These are phyloP conservation scores for Diplocarpon mali DNA, from an alignment of 2,329 filamentous ascomycete species.

Conservation along the genomic window DNA sequence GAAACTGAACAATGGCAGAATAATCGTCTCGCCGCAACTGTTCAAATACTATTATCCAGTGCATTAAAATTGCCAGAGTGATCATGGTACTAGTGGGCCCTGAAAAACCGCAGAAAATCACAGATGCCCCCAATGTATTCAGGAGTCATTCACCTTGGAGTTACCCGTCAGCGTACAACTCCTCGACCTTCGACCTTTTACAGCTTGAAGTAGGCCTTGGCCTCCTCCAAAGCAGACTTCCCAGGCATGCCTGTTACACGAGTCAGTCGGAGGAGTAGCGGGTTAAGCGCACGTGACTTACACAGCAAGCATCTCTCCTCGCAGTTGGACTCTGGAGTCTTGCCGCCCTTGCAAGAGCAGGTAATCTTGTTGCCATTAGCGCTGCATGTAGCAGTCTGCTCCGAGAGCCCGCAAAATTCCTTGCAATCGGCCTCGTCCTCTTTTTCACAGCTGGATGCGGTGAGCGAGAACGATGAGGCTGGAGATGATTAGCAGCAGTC, in stretches of 20 bases:
- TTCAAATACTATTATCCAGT: too few relatives aligned
- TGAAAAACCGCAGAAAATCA: too few relatives aligned
- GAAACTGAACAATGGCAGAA: too few relatives aligned
- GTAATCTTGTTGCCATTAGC: conserved; percentile 15
- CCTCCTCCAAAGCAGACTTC: conserved; percentile 12
- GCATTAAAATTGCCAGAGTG: too few relatives aligned
- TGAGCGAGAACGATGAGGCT: conserved; percentile 7
- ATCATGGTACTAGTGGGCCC: too few relatives aligned
- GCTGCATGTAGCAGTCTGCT: conserved; percentile 11
- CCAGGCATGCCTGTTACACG: conserved; percentile 11
- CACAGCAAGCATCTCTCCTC: conserved; percentile 16
- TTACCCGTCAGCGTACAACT: not conserved
- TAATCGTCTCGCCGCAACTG: too few relatives aligned
- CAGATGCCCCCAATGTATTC: too few relatives aligned
- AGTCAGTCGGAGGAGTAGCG: not conserved
- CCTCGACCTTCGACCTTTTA: conserved; percentile 8
- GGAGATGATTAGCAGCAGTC: not conserved
- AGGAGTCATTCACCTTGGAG: too few relatives aligned
- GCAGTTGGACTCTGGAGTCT: conserved; percentile 13
- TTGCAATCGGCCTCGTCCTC: conserved; percentile 14
- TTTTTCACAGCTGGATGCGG: conserved; percentile 9
- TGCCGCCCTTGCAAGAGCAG: conserved; percentile 15
- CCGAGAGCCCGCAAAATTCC: conserved; percentile 12
- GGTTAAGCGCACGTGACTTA: conserved; percentile 11
- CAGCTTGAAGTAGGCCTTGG: conserved; percentile 9